Evolutionary conservation across 768 basidiomycete genomes (phyloP), one percentile per base, ranked within the genome.

Genomic region (Dendrothele bispora): DNA sequence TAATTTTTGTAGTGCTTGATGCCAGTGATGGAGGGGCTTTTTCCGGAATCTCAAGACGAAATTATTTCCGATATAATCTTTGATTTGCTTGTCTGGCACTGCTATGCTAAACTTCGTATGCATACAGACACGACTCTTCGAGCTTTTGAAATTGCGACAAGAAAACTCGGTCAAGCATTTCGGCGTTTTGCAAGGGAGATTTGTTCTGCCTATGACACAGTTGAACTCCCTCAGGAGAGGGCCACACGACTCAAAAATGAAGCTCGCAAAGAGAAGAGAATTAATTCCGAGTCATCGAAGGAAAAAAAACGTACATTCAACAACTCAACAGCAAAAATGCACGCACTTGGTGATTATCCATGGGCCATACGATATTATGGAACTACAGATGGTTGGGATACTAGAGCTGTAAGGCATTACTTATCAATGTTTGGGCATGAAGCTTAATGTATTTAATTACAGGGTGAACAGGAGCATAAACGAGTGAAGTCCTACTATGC

Each of bases 201-300:
- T 0, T 67, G 67, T 43, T 18, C 50, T 1, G 43, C 35, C 0
- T 70, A 57, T 39, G 17, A 58, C 1, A 72, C 70, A 0, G 18
- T 48, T 0, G 71, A 74, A 26, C 55, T 78, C 11, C 73, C 73
- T 0, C 44, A 46, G 1, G 77, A 81, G 42, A 55, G 48, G 3
- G 61, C 54, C 4, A 67, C 72, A 2, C 65, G 68, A 0, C 41
- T 50, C 0, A 52, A 62, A 4, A 14, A 34, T 7, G 26, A 49
- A 30, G 17, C 38, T 5, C 50, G 56, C 15, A 43, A 55, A 21
- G 47, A 39, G 0, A 36, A 26, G 24, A 39, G 45, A n/a, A 48
- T 53, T 7, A 40, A 26, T 36, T 27, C 43, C 39, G n/a, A 27
- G 7, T n/a, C 10, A 6, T 8, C 22, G 11, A 10, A 15, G 21